phyloP scores from a whole-genome alignment of 257 asterid species.

The Cinchona pubescens region DNA sequence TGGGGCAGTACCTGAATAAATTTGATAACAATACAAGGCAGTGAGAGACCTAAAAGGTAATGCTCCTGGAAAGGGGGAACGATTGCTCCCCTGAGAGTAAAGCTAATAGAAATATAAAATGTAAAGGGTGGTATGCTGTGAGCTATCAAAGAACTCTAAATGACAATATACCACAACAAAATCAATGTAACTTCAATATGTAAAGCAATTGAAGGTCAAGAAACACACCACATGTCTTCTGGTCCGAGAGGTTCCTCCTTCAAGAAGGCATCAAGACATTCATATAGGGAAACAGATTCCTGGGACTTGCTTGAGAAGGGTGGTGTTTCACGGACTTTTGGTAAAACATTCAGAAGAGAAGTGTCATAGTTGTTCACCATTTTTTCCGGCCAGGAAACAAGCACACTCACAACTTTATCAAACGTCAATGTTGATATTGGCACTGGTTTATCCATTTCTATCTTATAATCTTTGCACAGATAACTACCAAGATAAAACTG shows the following conservation, averaged over 20 bases:
- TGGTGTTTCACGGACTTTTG: constrained; percentile 37
- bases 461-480: constrained; percentile 13
- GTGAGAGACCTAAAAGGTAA: not conserved
- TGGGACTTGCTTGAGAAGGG: constrained; percentile 28
- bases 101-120: not conserved
- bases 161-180: not conserved
- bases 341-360: constrained; percentile 36
- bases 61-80: not conserved
- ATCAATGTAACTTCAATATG: not conserved
- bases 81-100: not conserved
- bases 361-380: constrained; percentile 45
- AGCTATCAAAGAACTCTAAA: not conserved
- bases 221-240: constrained; percentile 63
- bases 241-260: constrained; percentile 86
- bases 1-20: constrained; percentile 60
- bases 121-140: not conserved
- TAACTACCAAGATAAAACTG: constrained; percentile 27
- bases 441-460: constrained; percentile 52
- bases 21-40: constrained; percentile 11
- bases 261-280: constrained; percentile 63
- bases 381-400: constrained; percentile 55
- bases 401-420: constrained; percentile 25
- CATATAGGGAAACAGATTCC: constrained; percentile 49
- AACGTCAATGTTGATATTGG: constrained; percentile 13
- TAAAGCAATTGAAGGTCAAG: constrained; percentile 11